Base-by-base conservation (phyloP, 23 red algal genomes). In the Gracilaria vermiculophylla region DNA sequence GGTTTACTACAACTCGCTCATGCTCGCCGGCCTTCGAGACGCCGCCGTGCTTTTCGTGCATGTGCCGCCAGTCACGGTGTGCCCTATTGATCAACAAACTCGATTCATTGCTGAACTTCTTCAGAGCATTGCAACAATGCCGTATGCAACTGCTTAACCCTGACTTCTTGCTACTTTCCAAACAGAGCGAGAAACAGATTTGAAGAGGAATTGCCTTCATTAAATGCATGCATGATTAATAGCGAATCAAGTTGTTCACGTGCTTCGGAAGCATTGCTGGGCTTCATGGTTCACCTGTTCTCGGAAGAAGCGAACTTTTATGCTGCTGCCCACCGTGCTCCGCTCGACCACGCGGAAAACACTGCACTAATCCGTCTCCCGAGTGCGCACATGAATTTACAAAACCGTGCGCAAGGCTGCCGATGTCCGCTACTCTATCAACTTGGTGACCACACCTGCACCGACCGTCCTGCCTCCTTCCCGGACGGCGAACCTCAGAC, bases 381-480 rank as follows among this genome's bases (percentile, higher is more conserved):
- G 39, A 73, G 25, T 73, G 67, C 67, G 67, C 23, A 47, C 35
- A 45, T 47, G 67, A 36, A 28, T 73, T 73, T 73, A 73, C 67
- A 73, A 73, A 73, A 42, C 58, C 14, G 58, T 16, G 58, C 20
- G 58, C 29, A 64, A 16, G 58, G 35, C 17, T 24, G 24, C 58
- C 67, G 16, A 21, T 5, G 19, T 47, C 67, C 23, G 39, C 31
- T 79, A 85, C 58, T 85, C 55, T 33, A 93, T 66, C 24, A 99
- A 24, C 92, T 99, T 95, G 24, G 90, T 91, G 16, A 99, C 97
- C 52, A 99, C 92, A 7, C 97, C 97, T 28, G 97, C 97, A 27
- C 88, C 93, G 33, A 99, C 84, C 20, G 97, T 99, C 16, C 83
- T 83, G 35, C 92, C 92, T 49, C 92, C 92, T 81, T 99, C 97